These are phyloP conservation scores for Pulveroboletus frians DNA, from an alignment of 768 basidiomycete species.

Conservation along the genomic window DNA sequence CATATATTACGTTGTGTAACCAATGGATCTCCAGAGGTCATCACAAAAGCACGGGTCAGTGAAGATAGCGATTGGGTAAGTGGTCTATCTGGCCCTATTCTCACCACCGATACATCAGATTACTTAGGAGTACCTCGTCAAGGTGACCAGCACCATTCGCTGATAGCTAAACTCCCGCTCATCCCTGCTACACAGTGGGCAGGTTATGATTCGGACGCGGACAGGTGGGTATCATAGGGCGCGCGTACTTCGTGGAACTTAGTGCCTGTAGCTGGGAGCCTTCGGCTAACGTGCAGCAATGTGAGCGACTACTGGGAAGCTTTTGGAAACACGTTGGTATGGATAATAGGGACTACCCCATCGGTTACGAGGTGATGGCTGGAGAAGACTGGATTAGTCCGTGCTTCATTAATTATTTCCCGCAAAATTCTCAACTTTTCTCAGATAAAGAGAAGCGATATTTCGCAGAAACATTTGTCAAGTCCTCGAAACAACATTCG, in stretches of 20 bases:
- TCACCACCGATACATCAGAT: neutral
- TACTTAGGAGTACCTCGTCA: slow-evolving; percentile 60
- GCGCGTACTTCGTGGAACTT: slow-evolving; percentile 1
- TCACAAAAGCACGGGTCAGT: slow-evolving; percentile 52
- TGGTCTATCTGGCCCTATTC: neutral
- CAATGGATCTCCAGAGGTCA: slow-evolving; percentile 44
- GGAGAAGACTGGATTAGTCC: slow-evolving; percentile 55
- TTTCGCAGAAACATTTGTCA: slow-evolving; percentile 30
- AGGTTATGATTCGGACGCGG: slow-evolving; percentile 49
- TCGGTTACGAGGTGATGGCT: slow-evolving; percentile 44
- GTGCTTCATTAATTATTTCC: neutral
- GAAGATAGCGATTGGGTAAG: slow-evolving; percentile 50
- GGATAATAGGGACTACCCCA: slow-evolving; percentile 50
- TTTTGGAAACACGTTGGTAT: slow-evolving; percentile 61
- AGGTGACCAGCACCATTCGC: slow-evolving; percentile 37
- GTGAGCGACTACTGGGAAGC: slow-evolving; percentile 52
- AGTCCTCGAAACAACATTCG: slow-evolving; percentile 12
- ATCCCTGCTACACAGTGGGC: slow-evolving; percentile 50
- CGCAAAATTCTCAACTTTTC: neutral
- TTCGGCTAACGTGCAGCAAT: slow-evolving; percentile 49
- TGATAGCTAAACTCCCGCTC: neutral
- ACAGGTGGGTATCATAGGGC: slow-evolving; percentile 42
- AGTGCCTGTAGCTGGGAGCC: slow-evolving; percentile 60
- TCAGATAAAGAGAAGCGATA: slow-evolving; percentile 38
- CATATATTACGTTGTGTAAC: neutral